A percentile compares a stretch with the other conserved stretches of the same genome.
Conservation (phyloP, 2,329 filamentous ascomycete genomes). For the Arachnopeziza araneosa region DNA sequence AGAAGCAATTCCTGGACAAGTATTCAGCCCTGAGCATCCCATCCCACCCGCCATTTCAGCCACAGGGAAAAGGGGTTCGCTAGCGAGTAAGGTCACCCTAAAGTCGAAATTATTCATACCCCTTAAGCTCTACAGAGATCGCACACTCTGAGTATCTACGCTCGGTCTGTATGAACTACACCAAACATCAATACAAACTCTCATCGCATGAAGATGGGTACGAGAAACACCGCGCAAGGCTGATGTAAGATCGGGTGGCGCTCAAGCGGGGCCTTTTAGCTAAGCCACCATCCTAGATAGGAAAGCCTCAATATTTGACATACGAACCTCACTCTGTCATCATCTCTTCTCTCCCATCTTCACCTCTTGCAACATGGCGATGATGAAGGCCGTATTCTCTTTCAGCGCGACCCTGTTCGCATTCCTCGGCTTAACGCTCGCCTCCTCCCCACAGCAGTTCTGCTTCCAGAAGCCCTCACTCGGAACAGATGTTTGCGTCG, state of each 20-base stretch:
- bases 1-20: too few species aligned
- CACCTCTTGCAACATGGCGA: not conserved
- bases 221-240: too few species aligned
- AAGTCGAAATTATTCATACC: too few species aligned
- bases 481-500: constrained; percentile 10
- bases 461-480: constrained; percentile 5
- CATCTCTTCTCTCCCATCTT: not conserved
- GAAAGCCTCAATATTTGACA: not conserved
- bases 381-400: not conserved
- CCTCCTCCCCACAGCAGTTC: constrained; percentile 6
- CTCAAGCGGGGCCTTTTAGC: not conserved
- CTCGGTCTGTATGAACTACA: too few species aligned
- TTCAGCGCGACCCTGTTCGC: not conserved
- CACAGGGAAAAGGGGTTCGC: not conserved
- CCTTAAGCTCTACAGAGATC: too few species aligned
- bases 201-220: too few species aligned
- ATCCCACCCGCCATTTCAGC: not conserved
- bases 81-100: not conserved
- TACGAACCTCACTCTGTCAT: not conserved
- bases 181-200: too few species aligned
- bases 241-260: not conserved
- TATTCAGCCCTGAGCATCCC: not conserved
- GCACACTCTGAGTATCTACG: too few species aligned
- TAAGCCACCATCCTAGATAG: not conserved
- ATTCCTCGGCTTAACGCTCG: not conserved